Percentiles rank a stretch among this genome's conserved stretches.
Evolutionary conservation across 1,139 yeast genomes (phyloP).

Genomic region (Groenewaldozyma auringiensis): DNA sequence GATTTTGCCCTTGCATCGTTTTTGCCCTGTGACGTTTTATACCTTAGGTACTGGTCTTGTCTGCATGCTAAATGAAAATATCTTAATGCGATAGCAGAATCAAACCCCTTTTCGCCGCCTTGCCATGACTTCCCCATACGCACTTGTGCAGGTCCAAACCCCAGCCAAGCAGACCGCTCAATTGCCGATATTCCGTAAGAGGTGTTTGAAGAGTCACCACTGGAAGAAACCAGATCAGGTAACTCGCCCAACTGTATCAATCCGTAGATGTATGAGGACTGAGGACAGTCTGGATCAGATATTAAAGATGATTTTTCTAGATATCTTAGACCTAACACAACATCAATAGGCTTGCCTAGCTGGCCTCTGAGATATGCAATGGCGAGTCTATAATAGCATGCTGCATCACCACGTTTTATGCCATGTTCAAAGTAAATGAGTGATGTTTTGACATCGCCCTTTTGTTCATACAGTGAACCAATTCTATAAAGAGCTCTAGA

Average conservation of each 20-base stretch:
- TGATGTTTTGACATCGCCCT: conserved; percentile 26
- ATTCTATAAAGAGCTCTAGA: conserved; percentile 32
- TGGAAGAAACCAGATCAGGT: conserved; percentile 10
- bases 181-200: conserved; percentile 28
- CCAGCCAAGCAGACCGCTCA: conserved; percentile 33
- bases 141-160: conserved; percentile 34
- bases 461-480: conserved; percentile 29
- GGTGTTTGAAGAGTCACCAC: conserved; percentile 11
- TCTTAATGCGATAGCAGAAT: conserved; percentile 32
- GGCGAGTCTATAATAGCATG: conserved; percentile 32
- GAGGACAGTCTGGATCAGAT: conserved; percentile 35
- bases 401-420: conserved; percentile 28
- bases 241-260: conserved; percentile 32
- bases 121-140: conserved; percentile 37
- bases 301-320: conserved; percentile 26
- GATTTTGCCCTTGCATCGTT: conserved; percentile 5
- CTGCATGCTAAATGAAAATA: conserved; percentile 34
- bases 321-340: conserved; percentile 23
- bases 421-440: conserved; percentile 30
- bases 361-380: conserved; percentile 33
- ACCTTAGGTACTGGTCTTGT: conserved; percentile 28
- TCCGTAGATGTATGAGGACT: conserved; percentile 33
- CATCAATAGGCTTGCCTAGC: conserved; percentile 23
- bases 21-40: conserved; percentile 14
- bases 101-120: conserved; percentile 31